These are phyloP conservation scores for Protomyces lactucae-debilis DNA, from an alignment of 1,139 yeast species.

Conservation along the genomic window DNA sequence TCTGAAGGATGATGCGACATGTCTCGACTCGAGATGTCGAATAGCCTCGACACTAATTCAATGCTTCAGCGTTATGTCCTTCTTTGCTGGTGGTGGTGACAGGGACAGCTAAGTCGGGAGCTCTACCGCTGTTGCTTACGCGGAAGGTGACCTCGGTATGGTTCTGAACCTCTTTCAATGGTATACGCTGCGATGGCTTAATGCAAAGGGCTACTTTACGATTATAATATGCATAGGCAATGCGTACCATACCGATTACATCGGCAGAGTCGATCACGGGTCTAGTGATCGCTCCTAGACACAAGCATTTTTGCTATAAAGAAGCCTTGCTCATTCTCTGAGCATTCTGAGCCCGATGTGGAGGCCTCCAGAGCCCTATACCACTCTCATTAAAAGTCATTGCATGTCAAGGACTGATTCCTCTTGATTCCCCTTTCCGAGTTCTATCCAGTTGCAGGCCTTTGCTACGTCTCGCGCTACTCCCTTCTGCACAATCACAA, in stretches of 20 bases:
- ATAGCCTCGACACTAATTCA: background rate
- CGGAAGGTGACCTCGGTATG: conserved; percentile 31
- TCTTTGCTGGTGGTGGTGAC: conserved; percentile 20
- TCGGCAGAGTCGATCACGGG: conserved; percentile 57
- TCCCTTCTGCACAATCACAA: too few species aligned
- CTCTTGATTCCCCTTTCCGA: too few species aligned
- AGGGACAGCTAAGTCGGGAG: conserved; percentile 25
- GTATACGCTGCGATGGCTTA: background rate
- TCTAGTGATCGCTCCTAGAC: conserved; percentile 39
- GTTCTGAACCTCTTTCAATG: conserved; percentile 29
- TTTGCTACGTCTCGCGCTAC: too few species aligned
- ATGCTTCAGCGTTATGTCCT: background rate
- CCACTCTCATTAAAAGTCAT: too few species aligned
- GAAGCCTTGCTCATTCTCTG: too few species aligned
- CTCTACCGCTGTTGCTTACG: conserved; percentile 30
- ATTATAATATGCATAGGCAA: conserved; percentile 10
- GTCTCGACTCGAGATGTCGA: background rate
- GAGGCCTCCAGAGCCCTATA: too few species aligned
- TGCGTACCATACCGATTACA: conserved; percentile 82
- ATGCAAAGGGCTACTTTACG: background rate
- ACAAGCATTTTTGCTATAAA: too few species aligned
- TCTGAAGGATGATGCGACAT: too few species aligned
- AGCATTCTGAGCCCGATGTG: too few species aligned
- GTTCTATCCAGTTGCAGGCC: too few species aligned
- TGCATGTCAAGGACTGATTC: too few species aligned